Evolutionary conservation across 768 basidiomycete species (phyloP), one percentile per base, ranked within the genome.

Genomic region (Boletus rubropictus): DNA sequence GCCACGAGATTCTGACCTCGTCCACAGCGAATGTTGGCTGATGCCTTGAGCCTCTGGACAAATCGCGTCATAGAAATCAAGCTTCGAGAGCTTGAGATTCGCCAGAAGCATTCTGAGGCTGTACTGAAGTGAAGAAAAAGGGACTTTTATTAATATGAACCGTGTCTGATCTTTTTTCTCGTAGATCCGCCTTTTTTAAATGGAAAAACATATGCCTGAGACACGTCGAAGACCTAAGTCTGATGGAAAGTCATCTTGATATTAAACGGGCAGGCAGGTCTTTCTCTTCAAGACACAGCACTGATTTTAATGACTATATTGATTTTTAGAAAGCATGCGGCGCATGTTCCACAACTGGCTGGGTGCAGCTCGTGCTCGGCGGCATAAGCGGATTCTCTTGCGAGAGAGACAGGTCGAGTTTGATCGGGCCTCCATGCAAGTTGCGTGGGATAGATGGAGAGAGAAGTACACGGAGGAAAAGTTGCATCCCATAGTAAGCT

Each of bases 191-290:
- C 6, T 86, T 86, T 55, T 70, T 64, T 39, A 86, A 82, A 66
- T 92, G 89, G 89, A 82, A 79, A 58, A 66, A 62, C 6, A 69
- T 76, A 31, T 79, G 75, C 56, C 66, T 72, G 31, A 79, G 81
- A 21, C 86, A 87, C 59, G 74, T 75, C 2, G 85, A 89, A 60
- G 80, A 84, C 52, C 65, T 83, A 3, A 83, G 80, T 54, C 75
- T 93, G n/a, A 80, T 92, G 77, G 83, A 89, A 59, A 90, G 86
- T 59, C 87, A 89, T 63, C 77, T 82, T 47, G 76, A 85, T 50
- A 81, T 92, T 37, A 89, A 87, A 64, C 77, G 77, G 36, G 87
- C 89, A 74, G 89, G 89, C 81, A 57, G 31, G 66, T 50, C 27
- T 31, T 49, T 42, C 21, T 36, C 37, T 45, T 31, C 21, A 5